Conservation (phyloP, 306 rosid species). For the Fagus sylvatica region DNA sequence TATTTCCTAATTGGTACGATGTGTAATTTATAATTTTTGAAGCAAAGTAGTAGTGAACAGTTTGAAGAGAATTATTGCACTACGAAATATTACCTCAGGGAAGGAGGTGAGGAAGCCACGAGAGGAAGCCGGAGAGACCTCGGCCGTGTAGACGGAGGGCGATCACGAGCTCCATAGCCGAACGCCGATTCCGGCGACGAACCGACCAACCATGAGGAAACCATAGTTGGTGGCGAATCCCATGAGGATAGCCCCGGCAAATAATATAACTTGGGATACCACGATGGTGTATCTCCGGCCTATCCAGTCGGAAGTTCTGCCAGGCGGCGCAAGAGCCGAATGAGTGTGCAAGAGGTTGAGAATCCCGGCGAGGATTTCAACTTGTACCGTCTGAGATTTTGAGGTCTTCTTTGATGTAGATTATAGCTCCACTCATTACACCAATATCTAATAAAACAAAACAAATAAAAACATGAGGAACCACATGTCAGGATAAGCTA, state of each 20-base stretch:
- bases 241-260: constrained; percentile 78
- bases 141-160: constrained; percentile 90
- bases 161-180: constrained; percentile 80
- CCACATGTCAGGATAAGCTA: not conserved
- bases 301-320: constrained; percentile 85
- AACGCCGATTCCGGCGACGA: constrained; percentile 75
- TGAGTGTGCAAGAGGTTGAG: constrained; percentile 60
- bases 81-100: constrained; percentile 53
- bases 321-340: constrained; percentile 83
- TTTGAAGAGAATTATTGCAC: not conserved
- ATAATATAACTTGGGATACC: constrained; percentile 58
- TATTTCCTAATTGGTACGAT: too few species aligned
- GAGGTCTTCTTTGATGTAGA: constrained; percentile 57
- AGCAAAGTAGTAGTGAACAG: not conserved
- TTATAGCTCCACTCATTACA: constrained; percentile 87
- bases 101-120: constrained; percentile 90
- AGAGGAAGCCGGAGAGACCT: constrained; percentile 70
- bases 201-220: constrained; percentile 80
- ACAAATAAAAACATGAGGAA: not conserved
- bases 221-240: constrained; percentile 75
- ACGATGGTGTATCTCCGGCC: constrained; percentile 90
- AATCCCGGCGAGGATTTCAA: constrained; percentile 69
- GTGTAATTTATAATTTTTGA: too few species aligned
- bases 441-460: constrained; percentile 60
- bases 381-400: constrained; percentile 42